These are phyloP conservation scores for Mycena floridula DNA, from an alignment of 768 basidiomycete genomes.

Conservation along the genomic window DNA sequence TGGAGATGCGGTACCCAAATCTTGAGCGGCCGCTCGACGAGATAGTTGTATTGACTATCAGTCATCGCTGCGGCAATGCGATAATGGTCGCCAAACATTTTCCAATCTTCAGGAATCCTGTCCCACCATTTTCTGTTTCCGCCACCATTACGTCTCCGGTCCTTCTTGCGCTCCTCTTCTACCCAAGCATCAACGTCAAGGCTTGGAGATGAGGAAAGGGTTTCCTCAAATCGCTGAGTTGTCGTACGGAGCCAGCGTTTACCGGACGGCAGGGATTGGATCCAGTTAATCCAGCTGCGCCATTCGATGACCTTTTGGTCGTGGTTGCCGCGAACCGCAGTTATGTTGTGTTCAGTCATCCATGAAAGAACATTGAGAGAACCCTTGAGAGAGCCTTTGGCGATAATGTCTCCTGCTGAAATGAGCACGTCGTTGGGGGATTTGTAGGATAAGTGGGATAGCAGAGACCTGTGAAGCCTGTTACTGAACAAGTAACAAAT, in stretches of 20 bases:
- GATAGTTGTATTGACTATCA: constrained; percentile 60
- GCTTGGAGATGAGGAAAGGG: constrained; percentile 11
- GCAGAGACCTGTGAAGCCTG: constrained; percentile 47
- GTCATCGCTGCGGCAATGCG: constrained; percentile 63
- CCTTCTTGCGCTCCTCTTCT: constrained; percentile 20
- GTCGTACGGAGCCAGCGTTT: constrained; percentile 52
- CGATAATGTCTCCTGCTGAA: constrained; percentile 78
- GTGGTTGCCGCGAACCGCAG: constrained; percentile 90
- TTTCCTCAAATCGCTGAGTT: constrained; percentile 28
- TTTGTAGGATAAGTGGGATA: constrained; percentile 56
- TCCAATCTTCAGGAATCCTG: constrained; percentile 63
- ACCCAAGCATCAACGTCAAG: constrained; percentile 33
- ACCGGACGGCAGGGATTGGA: constrained; percentile 35
- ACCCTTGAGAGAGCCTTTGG: constrained; percentile 58
- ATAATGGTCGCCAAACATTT: constrained; percentile 73
- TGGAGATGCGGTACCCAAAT: constrained; percentile 75
- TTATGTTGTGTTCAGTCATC: constrained; percentile 56
- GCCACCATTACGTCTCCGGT: constrained; percentile 19
- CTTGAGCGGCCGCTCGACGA: constrained; percentile 65
- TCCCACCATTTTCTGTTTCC: constrained; percentile 35
- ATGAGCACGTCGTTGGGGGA: constrained; percentile 61
- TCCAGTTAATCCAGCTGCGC: constrained; percentile 84
- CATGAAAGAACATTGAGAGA: constrained; percentile 60
- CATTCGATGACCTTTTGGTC: constrained; percentile 91
- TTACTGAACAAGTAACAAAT: constrained; percentile 3